phyloP scores from a whole-genome alignment of 805 yeast species.

The Teunomyces atbi region DNA sequence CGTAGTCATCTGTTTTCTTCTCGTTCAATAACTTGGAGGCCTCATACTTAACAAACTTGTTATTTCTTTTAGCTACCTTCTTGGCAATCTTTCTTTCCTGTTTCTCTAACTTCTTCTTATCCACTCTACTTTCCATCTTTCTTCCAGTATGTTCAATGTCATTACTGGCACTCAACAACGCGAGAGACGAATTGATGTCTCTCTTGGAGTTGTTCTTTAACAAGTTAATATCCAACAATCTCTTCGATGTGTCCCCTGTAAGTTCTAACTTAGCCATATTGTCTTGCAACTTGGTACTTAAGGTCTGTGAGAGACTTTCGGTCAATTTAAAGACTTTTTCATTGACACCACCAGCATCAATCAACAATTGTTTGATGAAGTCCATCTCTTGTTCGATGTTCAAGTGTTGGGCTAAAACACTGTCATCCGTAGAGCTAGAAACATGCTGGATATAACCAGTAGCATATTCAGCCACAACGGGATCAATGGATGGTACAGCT shows the following conservation, averaged over 20 bases:
- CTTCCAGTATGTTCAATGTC: slow-evolving; percentile 92
- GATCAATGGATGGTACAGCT: slow-evolving; percentile 83
- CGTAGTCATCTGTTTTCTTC: slow-evolving; percentile 72
- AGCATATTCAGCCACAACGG: slow-evolving; percentile 85
- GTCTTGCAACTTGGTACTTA: slow-evolving; percentile 54
- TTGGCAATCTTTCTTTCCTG: slow-evolving; percentile 97
- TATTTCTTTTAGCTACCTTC: slow-evolving; percentile 88
- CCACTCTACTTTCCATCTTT: slow-evolving; percentile 90
- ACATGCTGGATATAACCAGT: slow-evolving; percentile 87
- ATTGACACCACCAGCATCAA: slow-evolving; percentile 79
- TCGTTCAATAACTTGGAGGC: slow-evolving; percentile 86
- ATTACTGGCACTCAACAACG: slow-evolving; percentile 70
- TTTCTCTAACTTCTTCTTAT: slow-evolving; percentile 92
- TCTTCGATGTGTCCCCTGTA: slow-evolving; percentile 84
- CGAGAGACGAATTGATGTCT: slow-evolving; percentile 73
- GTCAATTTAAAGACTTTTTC: slow-evolving; percentile 53
- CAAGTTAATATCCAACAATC: slow-evolving; percentile 77
- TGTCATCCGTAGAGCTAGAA: slow-evolving; percentile 73
- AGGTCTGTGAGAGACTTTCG: slow-evolving; percentile 44
- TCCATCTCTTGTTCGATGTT: slow-evolving; percentile 65
- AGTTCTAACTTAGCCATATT: slow-evolving; percentile 72
- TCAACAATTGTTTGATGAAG: slow-evolving; percentile 63
- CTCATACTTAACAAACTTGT: slow-evolving; percentile 82
- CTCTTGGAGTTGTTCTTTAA: slow-evolving; percentile 60
- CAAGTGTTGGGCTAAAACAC: slow-evolving; percentile 72